Evolutionary conservation across 768 basidiomycete genomes (phyloP), one percentile per base, ranked within the genome.

Genomic region (Suillus paluster): DNA sequence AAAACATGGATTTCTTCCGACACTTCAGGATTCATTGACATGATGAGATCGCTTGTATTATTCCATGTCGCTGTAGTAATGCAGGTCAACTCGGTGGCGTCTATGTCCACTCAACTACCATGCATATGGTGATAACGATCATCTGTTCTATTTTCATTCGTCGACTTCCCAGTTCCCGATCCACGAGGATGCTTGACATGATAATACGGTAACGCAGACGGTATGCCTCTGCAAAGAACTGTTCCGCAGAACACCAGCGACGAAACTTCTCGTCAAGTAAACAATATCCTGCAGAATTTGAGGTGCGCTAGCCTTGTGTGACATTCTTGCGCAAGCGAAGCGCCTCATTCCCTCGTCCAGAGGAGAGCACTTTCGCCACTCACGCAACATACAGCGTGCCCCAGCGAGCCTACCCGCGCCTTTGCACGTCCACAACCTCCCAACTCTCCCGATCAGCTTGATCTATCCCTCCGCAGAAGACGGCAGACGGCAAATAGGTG

Each of bases 361-460:
- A 69, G 90, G 88, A 11, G 90, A 92, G 70, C 86, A 91, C 46
- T 90, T 87, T 61, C 81, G 89, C 58, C 90, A 83, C 63, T 67
- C 76, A 39, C 87, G 85, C 61, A 92, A 92, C 69, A 64, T 83
- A 7, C 79, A 70, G 59, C 68, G 73, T 33, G 69, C 67, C 30
- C 64, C 67, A 7, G 66, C 66, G 8, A 64, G 55, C 60, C 44
- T 57, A 53, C 60, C 64, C 23, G 70, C 61, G 63, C 71, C 62
- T 63, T 62, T 62, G 27, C 64, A 65, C 60, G 59, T 66, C 49
- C 70, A 79, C 64, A 81, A 79, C 67, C 70, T 77, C 36, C 83
- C 83, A 14, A 81, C 82, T 3, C 74, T 87, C 9, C 82, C 83
- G 11, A 66, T 74, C 58, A 75, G 77, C 62, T 75, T 83, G 63